Evolutionary conservation across 2,329 filamentous ascomycete species (phyloP), one percentile per base, ranked within the genome.

Genomic region (Chrysoporthe puriensis): DNA sequence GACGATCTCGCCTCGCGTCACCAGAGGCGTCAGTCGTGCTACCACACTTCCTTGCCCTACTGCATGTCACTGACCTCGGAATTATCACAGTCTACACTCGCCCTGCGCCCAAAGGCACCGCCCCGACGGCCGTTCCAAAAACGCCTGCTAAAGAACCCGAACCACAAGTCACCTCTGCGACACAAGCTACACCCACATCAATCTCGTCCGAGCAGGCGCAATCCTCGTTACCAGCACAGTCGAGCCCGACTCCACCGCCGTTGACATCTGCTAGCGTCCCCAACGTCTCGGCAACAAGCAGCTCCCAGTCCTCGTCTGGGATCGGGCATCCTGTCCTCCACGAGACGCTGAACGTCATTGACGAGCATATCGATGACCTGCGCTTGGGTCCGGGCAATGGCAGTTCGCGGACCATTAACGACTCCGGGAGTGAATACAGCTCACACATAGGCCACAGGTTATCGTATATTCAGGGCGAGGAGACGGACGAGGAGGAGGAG

Each of bases 281-380:
- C 26, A 64, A 52, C 50, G 56, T 60, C 11, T 73, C 46, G 72
- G 72, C 67, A 59, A 73, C 62, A 69, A 75, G 58, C 72, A 76
- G 66, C 72, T 72, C 43, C 72, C 73, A 36, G 73, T 73, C 68
- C 18, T 60, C 63, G 16, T 54, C 64, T 26, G 66, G 63, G 3
- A 46, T 56, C 16, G 87, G 89, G 64, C 91, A 89, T 75, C 91
- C 92, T 13, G 94, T 97, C 62, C 91, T 98, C 83, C 94, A 94
- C 76, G 94, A 98, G 77, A 97, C 95, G 0, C 81, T 98, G 63
- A 97, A 94, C 75, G 95, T 98, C 68, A 98, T 98, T 74, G 91
- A 98, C 77, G 95, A 98, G 79, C 95, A 97, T 76, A 97, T 98
- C 73, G 97, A 93, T 54, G 92, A 97, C 77, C 87, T 98, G 71